phyloP scores from a whole-genome alignment of 2,329 filamentous ascomycete species.

The Aspergillus terreus region DNA sequence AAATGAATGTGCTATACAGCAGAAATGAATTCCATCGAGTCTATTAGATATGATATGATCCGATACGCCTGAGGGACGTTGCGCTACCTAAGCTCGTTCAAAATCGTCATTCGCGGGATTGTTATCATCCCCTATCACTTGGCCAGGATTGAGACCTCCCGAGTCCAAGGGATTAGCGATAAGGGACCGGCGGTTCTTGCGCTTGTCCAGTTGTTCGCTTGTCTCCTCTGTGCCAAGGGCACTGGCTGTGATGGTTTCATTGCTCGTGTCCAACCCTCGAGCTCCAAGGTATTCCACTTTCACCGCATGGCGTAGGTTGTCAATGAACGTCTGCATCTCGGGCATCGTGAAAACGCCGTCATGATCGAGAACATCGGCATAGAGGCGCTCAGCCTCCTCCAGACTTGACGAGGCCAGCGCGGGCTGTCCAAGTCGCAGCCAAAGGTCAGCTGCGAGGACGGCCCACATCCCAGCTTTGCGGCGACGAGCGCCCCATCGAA shows the following conservation, averaged over 20 bases:
- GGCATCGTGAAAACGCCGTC: conserved; percentile 46
- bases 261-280: conserved; percentile 31
- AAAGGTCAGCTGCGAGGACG: conserved; percentile 75
- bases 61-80: conserved; percentile 14
- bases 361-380: conserved; percentile 41
- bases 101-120: conserved; percentile 43
- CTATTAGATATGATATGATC: conserved; percentile 19
- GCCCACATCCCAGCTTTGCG: conserved; percentile 91
- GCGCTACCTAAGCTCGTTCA: conserved; percentile 38
- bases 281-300: conserved; percentile 44
- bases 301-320: conserved; percentile 41
- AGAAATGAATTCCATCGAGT: conserved; percentile 11
- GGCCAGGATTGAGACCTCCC: conserved; percentile 44
- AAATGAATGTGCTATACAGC: neutral
- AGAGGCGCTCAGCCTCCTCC: conserved; percentile 60
- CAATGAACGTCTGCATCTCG: conserved; percentile 49
- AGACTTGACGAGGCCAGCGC: conserved; percentile 76
- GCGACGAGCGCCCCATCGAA: conserved; percentile 66
- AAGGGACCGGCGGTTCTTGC: conserved; percentile 55
- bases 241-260: conserved; percentile 27
- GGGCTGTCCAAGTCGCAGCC: conserved; percentile 73
- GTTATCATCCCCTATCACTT: conserved; percentile 31
- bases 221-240: conserved; percentile 35
- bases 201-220: conserved; percentile 55
- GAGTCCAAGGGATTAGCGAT: conserved; percentile 52